Evolutionary conservation across 2,329 filamentous ascomycete species (phyloP).

Genomic region (Monosporascus sp.): DNA sequence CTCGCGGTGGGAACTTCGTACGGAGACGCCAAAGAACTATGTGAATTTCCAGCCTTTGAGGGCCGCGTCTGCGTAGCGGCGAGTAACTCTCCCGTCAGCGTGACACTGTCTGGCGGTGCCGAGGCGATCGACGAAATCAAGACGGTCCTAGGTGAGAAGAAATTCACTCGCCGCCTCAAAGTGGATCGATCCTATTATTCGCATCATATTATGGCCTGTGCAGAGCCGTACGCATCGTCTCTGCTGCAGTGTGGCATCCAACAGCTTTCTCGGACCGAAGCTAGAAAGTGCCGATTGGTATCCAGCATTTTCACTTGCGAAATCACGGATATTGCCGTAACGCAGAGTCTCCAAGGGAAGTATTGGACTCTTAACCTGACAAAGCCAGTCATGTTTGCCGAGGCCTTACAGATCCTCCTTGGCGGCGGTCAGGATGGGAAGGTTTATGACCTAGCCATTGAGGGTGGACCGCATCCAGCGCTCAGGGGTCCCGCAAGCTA

Average conservation of each 20-base stretch:
- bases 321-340: neutral
- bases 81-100: conserved; percentile 11
- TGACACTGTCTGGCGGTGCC: conserved; percentile 13
- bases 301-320: conserved; percentile 15
- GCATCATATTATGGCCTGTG: conserved; percentile 10
- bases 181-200: conserved; percentile 17
- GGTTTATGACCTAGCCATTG: conserved; percentile 33
- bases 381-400: conserved; percentile 37
- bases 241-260: too few relatives aligned
- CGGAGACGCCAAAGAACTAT: conserved; percentile 14
- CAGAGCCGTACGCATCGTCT: conserved; percentile 1
- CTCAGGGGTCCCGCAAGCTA: conserved; percentile 36
- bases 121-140: conserved; percentile 11
- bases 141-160: conserved; percentile 6
- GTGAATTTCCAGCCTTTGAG: conserved; percentile 2
- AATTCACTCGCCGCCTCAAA: conserved; percentile 7
- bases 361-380: conserved; percentile 45
- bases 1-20: conserved; percentile 22
- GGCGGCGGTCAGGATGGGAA: too few relatives aligned
- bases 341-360: neutral
- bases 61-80: conserved; percentile 11
- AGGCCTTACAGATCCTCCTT: conserved; percentile 27
- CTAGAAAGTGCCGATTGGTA: conserved; percentile 10
- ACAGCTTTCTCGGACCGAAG: too few relatives aligned
- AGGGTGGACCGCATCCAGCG: conserved; percentile 41